Percentiles rank a stretch among this genome's conserved stretches.
Evolutionary conservation across 169 alveolate species (phyloP).

Genomic region (Eimeria sp.): DNA sequence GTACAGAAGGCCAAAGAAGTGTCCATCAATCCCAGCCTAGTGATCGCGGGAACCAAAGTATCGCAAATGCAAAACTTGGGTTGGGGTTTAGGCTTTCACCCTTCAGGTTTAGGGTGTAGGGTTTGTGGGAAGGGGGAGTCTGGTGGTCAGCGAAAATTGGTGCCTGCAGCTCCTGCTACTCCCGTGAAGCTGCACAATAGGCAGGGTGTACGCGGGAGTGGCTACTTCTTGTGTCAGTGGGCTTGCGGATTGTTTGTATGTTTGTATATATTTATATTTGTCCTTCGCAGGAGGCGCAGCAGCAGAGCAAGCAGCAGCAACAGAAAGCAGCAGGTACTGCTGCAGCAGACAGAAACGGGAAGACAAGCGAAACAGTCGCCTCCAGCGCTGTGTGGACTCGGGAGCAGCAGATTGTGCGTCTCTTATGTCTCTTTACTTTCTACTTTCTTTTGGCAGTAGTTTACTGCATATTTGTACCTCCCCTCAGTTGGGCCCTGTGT

Average conservation of each 20-base stretch:
- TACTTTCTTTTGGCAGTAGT: no score
- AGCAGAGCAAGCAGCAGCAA: conserved; percentile 12
- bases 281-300: neutral
- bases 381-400: conserved; percentile 83
- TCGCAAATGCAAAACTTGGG: conserved; percentile 5
- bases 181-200: no score
- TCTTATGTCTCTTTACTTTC: no score
- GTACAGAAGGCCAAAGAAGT: conserved; percentile 86
- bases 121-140: no score
- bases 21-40: conserved; percentile 69
- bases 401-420: conserved; percentile 85
- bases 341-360: neutral
- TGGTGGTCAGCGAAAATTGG: no score
- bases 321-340: neutral
- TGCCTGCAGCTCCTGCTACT: no score
- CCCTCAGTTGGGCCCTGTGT: no score
- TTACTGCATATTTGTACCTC: no score
- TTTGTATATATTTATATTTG: no score
- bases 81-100: neutral
- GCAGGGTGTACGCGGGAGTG: no score
- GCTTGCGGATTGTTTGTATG: no score
- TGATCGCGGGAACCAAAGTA: conserved; percentile 76
- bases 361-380: neutral
- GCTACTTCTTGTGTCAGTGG: no score
- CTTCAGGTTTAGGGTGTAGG: neutral